Evolutionary conservation across 2,329 filamentous ascomycete species (phyloP), one percentile per base, ranked within the genome.

Genomic region (Xylaria sp.): DNA sequence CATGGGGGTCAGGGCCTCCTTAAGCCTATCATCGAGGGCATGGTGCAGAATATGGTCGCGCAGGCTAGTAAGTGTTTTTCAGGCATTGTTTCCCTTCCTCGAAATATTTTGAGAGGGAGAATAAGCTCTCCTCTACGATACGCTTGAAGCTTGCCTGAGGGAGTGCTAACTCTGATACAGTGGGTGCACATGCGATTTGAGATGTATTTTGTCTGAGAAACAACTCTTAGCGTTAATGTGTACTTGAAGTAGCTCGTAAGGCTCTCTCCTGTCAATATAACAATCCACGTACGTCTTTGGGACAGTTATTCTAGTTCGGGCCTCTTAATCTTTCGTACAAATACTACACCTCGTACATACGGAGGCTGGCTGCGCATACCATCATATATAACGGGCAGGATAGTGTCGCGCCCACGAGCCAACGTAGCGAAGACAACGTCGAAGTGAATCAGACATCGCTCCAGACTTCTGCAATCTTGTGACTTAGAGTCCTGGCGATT

Each of bases 1-100:
- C 72, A 81, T 61, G 82, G 84, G 64, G 82, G 84, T 66, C 84
- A 85, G 38, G 83, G 83, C 72, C 74, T 86, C 77, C 80, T 85
- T 5, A 83, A 85, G 58, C 85, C 86, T 2, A 83, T 91, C 42
- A 77, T 94, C 71, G 88, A 93, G 81, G 92, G 90, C 81, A 89
- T 93, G 81, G 90, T 94, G 10, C 85, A 89, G 76, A 89, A 88
- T 74, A 86, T 97, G 71, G 90, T 97, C 15, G 91, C 93, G 42
- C 89, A 92, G 79, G 90, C 86, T 77, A 79, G 66, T 71, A 42
- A 66, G 66, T 40, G 23, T 59, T 92, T 36, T 38, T 31, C 7
- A 13, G 10, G 13, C 36, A 38, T 40, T 15, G 11, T 17, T 44
- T 42, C 36, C 11, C 17, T 28, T 36, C 38, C 17, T 11, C 5